Evolutionary conservation across 371 early-diverging fungal genomes (phyloP).

Genomic region (Mortierella sp.): DNA sequence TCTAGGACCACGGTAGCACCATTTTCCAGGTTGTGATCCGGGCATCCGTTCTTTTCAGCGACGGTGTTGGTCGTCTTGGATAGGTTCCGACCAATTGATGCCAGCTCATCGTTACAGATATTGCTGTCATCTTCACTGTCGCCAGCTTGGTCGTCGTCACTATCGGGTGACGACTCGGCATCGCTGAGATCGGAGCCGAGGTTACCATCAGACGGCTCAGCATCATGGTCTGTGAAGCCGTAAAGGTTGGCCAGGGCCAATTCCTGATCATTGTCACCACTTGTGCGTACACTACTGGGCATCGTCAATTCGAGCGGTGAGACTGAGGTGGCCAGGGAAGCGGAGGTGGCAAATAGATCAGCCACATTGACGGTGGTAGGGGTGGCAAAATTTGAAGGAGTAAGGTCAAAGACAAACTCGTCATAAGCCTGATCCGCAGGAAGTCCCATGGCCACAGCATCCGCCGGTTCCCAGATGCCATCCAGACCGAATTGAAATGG

Average conservation of each 20-base stretch:
- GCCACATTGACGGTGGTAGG: slow-evolving; percentile 36
- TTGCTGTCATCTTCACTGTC: slow-evolving; percentile 8
- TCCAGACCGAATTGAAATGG: slow-evolving; percentile 40
- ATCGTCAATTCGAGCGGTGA: slow-evolving; percentile 33
- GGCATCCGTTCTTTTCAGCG: no score
- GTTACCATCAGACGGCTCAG: slow-evolving; percentile 9
- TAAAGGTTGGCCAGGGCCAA: slow-evolving; percentile 46
- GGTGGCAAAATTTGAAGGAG: slow-evolving; percentile 21
- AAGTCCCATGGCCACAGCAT: slow-evolving; percentile 7
- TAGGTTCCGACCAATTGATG: no score
- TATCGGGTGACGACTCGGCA: slow-evolving; percentile 13
- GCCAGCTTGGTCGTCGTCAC: slow-evolving; percentile 18
- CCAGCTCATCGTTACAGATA: slow-evolving; percentile 4
- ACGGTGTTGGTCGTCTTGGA: no score
- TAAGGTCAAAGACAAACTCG: slow-evolving; percentile 38
- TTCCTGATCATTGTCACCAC: slow-evolving; percentile 35
- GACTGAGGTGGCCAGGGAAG: slow-evolving; percentile 25
- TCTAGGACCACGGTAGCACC: no score
- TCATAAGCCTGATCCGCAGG: slow-evolving; percentile 39
- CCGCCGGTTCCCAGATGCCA: slow-evolving; percentile 24
- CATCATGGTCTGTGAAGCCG: slow-evolving; percentile 36
- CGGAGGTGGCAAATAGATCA: slow-evolving; percentile 39
- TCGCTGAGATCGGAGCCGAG: slow-evolving; percentile 27
- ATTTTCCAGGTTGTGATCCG: no score
- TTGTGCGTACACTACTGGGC: slow-evolving; percentile 7